These are phyloP conservation scores for Neocatenulostroma microsporum DNA, from an alignment of 2,329 filamentous ascomycete genomes.

Conservation along the genomic window DNA sequence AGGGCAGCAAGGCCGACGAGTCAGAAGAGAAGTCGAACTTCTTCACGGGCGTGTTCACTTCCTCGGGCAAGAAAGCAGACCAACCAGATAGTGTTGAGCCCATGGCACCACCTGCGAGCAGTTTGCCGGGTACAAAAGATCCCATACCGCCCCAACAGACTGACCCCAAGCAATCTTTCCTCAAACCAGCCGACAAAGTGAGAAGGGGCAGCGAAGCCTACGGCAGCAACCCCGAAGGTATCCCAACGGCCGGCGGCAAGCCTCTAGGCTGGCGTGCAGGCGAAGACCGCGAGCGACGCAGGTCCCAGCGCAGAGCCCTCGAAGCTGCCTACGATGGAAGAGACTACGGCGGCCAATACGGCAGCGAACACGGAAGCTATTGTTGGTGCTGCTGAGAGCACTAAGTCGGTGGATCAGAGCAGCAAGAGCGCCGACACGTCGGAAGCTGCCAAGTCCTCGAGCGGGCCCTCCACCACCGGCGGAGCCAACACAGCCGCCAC, in stretches of 20 bases:
- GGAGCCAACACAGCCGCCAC: not conserved
- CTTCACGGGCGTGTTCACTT: not conserved
- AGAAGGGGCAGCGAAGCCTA: slow-evolving; percentile 3
- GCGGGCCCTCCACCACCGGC: not conserved
- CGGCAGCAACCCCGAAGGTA: slow-evolving; percentile 11
- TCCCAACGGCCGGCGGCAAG: slow-evolving; percentile 14
- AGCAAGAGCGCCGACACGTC: not conserved
- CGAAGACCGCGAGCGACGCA: slow-evolving; percentile 1
- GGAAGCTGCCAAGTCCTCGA: not conserved
- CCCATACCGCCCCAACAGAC: too few species aligned
- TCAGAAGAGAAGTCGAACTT: too few species aligned
- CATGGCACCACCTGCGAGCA: not conserved
- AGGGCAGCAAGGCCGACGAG: too few species aligned
- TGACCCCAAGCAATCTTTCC: too few species aligned
- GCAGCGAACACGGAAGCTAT: not conserved
- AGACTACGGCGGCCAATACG: not conserved
- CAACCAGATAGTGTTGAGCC: not conserved
- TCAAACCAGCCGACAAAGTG: not conserved
- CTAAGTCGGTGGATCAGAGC: not conserved
- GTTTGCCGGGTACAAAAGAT: not conserved
- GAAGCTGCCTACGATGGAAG: not conserved
- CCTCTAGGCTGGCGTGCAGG: slow-evolving; percentile 4
- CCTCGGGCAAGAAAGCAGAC: not conserved
- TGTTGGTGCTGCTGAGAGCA: not conserved
- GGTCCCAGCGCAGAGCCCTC: not conserved